Base-by-base conservation (phyloP, 2,329 filamentous ascomycete species). In the Aspergillus piperis region DNA sequence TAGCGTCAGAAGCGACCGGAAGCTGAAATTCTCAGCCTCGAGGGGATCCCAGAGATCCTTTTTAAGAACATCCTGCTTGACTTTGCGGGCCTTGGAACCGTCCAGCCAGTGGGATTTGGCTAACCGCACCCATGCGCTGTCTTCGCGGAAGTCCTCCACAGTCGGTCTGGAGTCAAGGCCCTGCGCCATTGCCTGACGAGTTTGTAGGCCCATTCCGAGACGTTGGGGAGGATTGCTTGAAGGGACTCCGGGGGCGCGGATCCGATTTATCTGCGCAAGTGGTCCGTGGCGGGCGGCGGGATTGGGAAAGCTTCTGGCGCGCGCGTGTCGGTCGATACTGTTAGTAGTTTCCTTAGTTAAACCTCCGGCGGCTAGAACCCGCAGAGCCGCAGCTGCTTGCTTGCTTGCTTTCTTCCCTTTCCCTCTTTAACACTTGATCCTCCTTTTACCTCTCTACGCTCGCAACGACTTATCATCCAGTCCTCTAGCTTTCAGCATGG, bases 41-140 rank as follows among this genome's bases (percentile, higher is more conserved):
- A 99, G 80, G 58, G 87, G 84, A 75, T 96, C 91, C 92, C 94
- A 99, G 60, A 99, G 88, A 71, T 91, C 87, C 68, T 87, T 86
- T 80, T 96, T 96, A 71, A 99, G 79, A 50, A 96, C 86, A 64
- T 96, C 90, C 54, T 83, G 82, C 69, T 91, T 94, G 77, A 91
- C 90, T 78, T 91, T 88, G 77, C 88, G 90, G 71, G 86, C 80
- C 72, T 88, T 91, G 52, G 84, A 77, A 27, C 84, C 75, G 73
- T 89, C 89, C 63, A 96, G 81, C 95, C 95, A 99, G 77, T 94
- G 85, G 76, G 90, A 88, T 71, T 88, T 86, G 62, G 95, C 95
- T 65, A 97, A 81, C 74, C 90, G 80, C 62, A 85, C 84, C 77
- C 85, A 85, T 64, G 81, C 69, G 64, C 71, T 78, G 57, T 77